Percentiles rank a stretch among this genome's conserved stretches.
Evolutionary conservation across 208 protist genomes (phyloP).

Genomic region (Herpetomonas samuelpessoai): DNA sequence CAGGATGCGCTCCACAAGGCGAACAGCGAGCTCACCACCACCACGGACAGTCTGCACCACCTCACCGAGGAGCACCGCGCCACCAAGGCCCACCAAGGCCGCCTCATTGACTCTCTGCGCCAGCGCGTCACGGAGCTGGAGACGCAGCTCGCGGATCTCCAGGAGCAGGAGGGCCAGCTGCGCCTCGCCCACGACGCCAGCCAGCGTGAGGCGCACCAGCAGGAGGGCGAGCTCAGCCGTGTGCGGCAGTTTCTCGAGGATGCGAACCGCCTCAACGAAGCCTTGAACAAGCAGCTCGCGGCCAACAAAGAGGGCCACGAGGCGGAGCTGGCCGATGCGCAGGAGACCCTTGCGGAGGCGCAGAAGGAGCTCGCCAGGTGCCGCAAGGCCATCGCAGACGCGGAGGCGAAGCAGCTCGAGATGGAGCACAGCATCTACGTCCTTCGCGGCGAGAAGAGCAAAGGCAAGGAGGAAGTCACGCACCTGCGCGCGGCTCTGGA

Average conservation of each 20-base stretch:
- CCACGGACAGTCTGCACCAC: conserved; percentile 17
- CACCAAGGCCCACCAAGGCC: conserved; percentile 12
- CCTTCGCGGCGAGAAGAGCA: conserved; percentile 30
- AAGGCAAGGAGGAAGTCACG: conserved; percentile 14
- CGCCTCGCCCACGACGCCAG: conserved; percentile 24
- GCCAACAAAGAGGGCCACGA: conserved; percentile 25
- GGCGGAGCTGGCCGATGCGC: conserved; percentile 26
- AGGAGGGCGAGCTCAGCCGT: conserved; percentile 12
- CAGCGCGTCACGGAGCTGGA: conserved; percentile 32
- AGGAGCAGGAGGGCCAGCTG: conserved; percentile 20
- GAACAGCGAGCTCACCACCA: conserved; percentile 7
- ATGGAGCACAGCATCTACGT: conserved; percentile 18
- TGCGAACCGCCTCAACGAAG: conserved; percentile 53
- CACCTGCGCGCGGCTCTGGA: conserved; percentile 22
- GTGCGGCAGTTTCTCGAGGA: conserved; percentile 33
- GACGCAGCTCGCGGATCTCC: conserved; percentile 27
- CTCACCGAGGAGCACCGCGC: conserved; percentile 12
- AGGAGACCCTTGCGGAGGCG: conserved; percentile 29
- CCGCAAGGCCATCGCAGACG: conserved; percentile 41
- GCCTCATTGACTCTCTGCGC: conserved; percentile 24
- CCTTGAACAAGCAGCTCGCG: conserved; percentile 44
- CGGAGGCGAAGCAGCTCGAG: conserved; percentile 39
- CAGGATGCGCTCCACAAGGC: conserved; percentile 21
- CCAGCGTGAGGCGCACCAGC: conserved; percentile 17
- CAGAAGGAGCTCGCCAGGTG: conserved; percentile 50